Conservation (phyloP, 441 rosid species). For the Eutrema salsugineum region DNA sequence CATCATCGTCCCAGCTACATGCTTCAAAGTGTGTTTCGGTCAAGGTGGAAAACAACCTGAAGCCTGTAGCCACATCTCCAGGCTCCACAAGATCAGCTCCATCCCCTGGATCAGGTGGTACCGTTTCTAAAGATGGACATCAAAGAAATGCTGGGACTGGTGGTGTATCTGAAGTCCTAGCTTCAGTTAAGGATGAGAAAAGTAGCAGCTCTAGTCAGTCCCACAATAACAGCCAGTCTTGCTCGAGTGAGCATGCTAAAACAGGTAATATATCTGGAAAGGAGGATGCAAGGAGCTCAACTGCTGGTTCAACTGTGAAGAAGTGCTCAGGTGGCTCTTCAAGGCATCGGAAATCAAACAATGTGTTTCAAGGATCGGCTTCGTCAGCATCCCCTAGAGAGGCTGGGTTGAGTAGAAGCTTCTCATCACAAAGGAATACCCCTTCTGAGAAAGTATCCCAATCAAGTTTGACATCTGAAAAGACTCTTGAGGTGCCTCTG, state of each 20-base stretch:
- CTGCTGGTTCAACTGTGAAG: not conserved
- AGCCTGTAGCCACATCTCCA: conserved; percentile 53
- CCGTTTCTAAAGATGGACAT: conserved; percentile 26
- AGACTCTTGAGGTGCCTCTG: conserved; percentile 44
- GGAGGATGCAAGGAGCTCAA: not conserved
- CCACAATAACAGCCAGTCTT: not conserved
- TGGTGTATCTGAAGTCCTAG: not conserved
- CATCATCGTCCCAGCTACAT: conserved; percentile 54
- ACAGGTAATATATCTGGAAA: not conserved
- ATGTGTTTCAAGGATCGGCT: not conserved
- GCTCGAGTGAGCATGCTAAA: not conserved
- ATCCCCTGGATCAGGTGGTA: conserved; percentile 38
- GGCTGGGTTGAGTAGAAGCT: conserved; percentile 42
- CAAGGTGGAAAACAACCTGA: conserved; percentile 50
- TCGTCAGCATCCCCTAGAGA: conserved; percentile 12
- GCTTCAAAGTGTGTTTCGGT: conserved; percentile 55
- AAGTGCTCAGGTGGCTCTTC: not conserved
- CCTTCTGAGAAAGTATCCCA: conserved; percentile 59
- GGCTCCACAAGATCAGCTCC: conserved; percentile 51
- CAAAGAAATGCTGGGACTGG: conserved; percentile 38
- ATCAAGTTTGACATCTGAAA: conserved; percentile 43
- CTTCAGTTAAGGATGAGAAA: not conserved
- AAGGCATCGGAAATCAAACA: not conserved
- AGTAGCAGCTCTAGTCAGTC: not conserved
- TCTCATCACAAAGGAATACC: conserved; percentile 42